Percentiles rank a stretch among this genome's conserved stretches.
These are phyloP conservation scores for Vanderwaltozyma yarrowii DNA, from an alignment of 805 yeast species.

Conservation along the genomic window DNA sequence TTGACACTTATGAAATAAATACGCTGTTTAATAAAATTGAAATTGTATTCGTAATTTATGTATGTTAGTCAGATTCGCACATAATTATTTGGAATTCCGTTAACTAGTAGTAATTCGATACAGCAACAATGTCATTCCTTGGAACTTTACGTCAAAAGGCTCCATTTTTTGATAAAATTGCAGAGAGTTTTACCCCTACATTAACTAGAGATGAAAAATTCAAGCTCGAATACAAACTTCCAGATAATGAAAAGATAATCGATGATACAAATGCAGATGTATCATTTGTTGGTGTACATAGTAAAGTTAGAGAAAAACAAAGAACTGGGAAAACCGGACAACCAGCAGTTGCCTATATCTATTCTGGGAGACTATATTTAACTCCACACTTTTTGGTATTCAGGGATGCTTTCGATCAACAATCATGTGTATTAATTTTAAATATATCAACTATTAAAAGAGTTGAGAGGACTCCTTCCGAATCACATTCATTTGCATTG, in stretches of 20 bases:
- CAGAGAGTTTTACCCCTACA: constrained; percentile 28
- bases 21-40: no score
- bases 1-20: no score
- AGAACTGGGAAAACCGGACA: constrained; percentile 2
- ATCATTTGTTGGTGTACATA: constrained; percentile 24
- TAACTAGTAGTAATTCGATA: no score
- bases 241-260: constrained; percentile 55
- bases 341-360: constrained; percentile 25
- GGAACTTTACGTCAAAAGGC: constrained; percentile 38
- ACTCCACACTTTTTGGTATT: constrained; percentile 72
- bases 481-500: constrained; percentile 68
- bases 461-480: constrained; percentile 76
- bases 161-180: constrained; percentile 33
- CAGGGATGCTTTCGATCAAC: constrained; percentile 56
- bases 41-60: no score
- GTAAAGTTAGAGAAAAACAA: constrained; percentile 9
- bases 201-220: constrained; percentile 62
- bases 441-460: constrained; percentile 72
- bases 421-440: constrained; percentile 55
- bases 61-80: no score
- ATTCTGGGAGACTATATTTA: constrained; percentile 58
- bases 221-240: constrained; percentile 57
- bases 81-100: no score
- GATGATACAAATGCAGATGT: constrained; percentile 63
- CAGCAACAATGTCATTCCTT: constrained; percentile 45